Base-by-base conservation (phyloP, 495 filamentous ascomycete species). In the Neurospora pannonica region DNA sequence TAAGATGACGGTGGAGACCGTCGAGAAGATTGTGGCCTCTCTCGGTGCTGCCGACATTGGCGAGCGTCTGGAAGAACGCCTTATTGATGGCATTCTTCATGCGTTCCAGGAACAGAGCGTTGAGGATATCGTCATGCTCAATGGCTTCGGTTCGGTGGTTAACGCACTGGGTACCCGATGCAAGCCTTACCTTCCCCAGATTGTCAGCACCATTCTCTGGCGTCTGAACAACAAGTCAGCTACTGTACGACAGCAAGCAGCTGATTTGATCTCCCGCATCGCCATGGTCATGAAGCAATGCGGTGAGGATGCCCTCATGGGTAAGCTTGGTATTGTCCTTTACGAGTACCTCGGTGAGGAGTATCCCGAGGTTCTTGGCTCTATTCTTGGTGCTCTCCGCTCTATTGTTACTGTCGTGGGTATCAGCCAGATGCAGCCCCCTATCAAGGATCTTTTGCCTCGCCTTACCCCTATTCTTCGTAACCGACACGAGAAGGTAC, bases 301-400 rank as follows among this genome's bases (percentile, higher is more conserved):
- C 78, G 95, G 93, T 69, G 96, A 98, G 81, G 96, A 99, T 81
- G 93, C 90, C 3, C 85, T 97, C 46, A 96, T 98, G 94, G 93
- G 93, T 79, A 98, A 98, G 83, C 90, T 99, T 60, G 93, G 95
- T 79, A 88, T 95, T 60, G 94, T 98, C n/a, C 89, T 99, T 21
- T 99, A 98, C 82, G 97, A 99, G 84, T 98, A 98, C 80, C 89
- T 99, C 24, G 97, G 97, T 84, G 97, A 99, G 85, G 97, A 99
- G 81, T 99, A 99, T 78, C 97, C 97, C 7, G 97, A 99, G 82
- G 97, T 98, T 36, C 88, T 99, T 7, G 97, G 97, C 70, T 98
- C 95, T 3, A 99, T 99, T 79, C 88, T 99, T 38, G 94, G 96
- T 74, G 97, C 97, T 40, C 87, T 99, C 17, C 92, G 97, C 54